Evolutionary conservation across 2,329 filamentous ascomycete species (phyloP), one percentile per base, ranked within the genome.

Genomic region (Aspergillus felis): DNA sequence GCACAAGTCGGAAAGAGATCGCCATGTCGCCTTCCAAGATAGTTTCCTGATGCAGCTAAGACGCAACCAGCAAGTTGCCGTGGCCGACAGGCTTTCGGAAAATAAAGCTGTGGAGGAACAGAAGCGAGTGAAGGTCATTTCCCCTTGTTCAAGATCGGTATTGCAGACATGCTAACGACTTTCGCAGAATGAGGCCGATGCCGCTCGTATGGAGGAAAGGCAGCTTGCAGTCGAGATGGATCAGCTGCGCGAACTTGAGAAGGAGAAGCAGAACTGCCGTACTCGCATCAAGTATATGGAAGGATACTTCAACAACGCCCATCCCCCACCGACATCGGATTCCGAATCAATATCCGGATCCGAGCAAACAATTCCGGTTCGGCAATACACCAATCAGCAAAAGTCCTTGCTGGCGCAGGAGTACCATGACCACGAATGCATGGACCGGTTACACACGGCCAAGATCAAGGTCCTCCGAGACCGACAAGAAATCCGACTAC

Each of bases 251-350:
- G 77, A 79, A 29, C 76, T 79, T 50, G 73, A 79, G 46, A 68
- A 71, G 7, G 74, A 74, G 10, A 79, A 79, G 58, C 63, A 71
- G 55, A 74, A 76, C 46, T 74, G 75, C 7, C 69, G 74, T 32
- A 76, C 73, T 9, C 74, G 77, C 51, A 77, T 79, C 51, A 77
- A 76, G 53, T 72, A 79, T 52, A 79, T 79, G 77, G 77, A 79
- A 64, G 75, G 74, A 24, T 79, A 78, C 63, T 75, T 78, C 55
- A 72, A 66, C 55, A 78, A 71, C 51, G 67, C 72, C 3, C 76
- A 72, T 56, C 73, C 73, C 12, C 74, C 73, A 9, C 59, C 65
- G 22, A 53, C 48, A 29, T 25, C 55, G 14, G 59, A 61, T 25
- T 62, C 65, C 5, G 62, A 61, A 3, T 68, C 62, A 25, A 61